These are phyloP conservation scores for Arthromyces matolae DNA, from an alignment of 768 basidiomycete genomes.

Conservation along the genomic window DNA sequence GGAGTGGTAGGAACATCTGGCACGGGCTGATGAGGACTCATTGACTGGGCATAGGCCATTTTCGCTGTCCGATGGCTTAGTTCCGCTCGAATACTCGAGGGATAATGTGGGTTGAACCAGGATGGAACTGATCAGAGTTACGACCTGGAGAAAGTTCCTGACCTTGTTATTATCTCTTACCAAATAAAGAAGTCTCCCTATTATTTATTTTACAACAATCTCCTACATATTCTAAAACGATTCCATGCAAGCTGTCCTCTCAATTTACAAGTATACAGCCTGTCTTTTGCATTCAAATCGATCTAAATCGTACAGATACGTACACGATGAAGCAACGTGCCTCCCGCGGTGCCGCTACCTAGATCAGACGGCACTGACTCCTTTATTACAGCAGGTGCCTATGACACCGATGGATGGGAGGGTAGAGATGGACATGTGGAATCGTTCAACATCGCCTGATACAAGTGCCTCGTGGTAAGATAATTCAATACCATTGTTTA, in stretches of 20 bases:
- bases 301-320: too few species aligned
- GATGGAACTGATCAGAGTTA: constrained; percentile 22
- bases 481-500: too few species aligned
- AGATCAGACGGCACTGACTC: too few species aligned
- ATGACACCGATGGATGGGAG: too few species aligned
- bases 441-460: too few species aligned
- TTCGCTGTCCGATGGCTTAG: constrained; percentile 8
- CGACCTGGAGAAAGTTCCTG: constrained; percentile 13
- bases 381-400: too few species aligned
- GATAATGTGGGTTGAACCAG: constrained; percentile 15
- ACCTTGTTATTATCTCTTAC: constrained; percentile 20
- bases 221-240: constrained; percentile 1
- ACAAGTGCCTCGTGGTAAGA: too few species aligned
- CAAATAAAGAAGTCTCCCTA: constrained; percentile 13
- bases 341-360: too few species aligned
- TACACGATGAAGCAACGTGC: neutral
- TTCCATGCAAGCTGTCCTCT: neutral
- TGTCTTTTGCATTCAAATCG: too few species aligned
- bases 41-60: constrained; percentile 42
- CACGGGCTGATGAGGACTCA: constrained; percentile 37
- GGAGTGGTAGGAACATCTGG: constrained; percentile 28
- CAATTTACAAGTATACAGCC: too few species aligned
- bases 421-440: too few species aligned
- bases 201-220: neutral
- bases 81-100: constrained; percentile 18